Evolutionary conservation across 176 grass and related monocot species (phyloP), one percentile per base, ranked within the genome.

Genomic region (Juncus effusus): DNA sequence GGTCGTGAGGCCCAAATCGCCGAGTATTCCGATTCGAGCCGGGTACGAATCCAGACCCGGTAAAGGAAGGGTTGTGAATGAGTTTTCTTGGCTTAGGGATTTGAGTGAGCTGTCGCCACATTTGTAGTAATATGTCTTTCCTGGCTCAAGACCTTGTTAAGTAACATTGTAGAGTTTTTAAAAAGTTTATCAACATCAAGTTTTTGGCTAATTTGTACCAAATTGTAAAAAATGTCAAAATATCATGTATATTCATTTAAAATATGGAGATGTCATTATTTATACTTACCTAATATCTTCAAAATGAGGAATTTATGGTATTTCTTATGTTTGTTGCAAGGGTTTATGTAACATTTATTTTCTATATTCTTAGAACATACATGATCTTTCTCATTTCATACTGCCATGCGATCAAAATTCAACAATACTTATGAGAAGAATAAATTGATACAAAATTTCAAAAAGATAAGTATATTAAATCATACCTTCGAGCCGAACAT

Each of bases 1-100:
- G n/a, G 77, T 62, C 9, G 88, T 91, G 42, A 97, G 92, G 8
- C 92, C 92, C 5, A 96, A 74, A 70, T 96, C 92, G 16, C 84
- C 92, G 39, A 96, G 10, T n/a, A 96, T 73, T 3, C 84, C 92
- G 54, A 96, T 28, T 66, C 84, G 69, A 16, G 45, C 63, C 36
- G 88, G 93, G 79, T 86, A 91, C 3, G 10, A 47, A 6, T 61
- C 66, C 2, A 73, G 13, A 2, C 56, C 53, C 59, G 62, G 10
- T 49, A 67, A 76, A 0, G 87, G 92, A 54, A 96, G 69, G 28
- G 88, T 89, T 66, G 59, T 16, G 77, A 97, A 91, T 56, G 82
- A 77, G 41, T 6, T 77, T n/a, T 91, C 88, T 8, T 77, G 63
- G 15, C 88, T 97, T 59, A 75, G 63, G 67, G 51, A 74, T 73